Evolutionary conservation across 2,329 filamentous ascomycete genomes (phyloP).

Genomic region (Macrophomina pseudophaseolina): DNA sequence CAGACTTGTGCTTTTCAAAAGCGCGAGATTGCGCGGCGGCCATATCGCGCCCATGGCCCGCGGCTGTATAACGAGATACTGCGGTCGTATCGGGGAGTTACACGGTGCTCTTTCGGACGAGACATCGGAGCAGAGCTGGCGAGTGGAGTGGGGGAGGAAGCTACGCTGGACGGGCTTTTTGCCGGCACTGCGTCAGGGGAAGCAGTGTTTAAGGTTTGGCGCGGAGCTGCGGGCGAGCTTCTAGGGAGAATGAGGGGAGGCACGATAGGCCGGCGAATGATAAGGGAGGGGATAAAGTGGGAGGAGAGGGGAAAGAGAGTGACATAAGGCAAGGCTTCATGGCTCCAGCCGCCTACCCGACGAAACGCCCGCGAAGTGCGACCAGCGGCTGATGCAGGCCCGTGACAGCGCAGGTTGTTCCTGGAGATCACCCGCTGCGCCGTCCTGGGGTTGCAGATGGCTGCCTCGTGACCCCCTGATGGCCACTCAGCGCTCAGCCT

Average conservation of each 20-base stretch:
- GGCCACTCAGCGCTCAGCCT: not conserved
- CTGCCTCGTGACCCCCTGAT: not conserved
- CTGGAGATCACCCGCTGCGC: conserved; percentile 20
- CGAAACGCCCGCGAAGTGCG: not conserved
- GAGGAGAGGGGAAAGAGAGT: too few species aligned
- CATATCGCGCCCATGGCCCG: not conserved
- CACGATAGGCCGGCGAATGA: too few species aligned
- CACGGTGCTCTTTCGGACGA: not conserved
- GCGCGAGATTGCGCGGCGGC: not conserved
- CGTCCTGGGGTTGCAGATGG: not conserved
- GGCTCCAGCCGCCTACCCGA: not conserved
- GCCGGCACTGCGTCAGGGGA: not conserved
- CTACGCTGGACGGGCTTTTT: not conserved
- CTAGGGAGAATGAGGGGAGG: too few species aligned
- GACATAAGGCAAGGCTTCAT: not conserved
- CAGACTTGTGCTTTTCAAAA: not conserved
- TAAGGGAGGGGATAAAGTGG: too few species aligned
- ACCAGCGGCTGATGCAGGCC: not conserved
- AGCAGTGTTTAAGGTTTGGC: too few species aligned
- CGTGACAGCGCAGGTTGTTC: conserved; percentile 1
- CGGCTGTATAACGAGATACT: not conserved
- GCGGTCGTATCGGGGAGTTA: not conserved
- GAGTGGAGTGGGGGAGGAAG: not conserved
- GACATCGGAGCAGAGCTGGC: not conserved
- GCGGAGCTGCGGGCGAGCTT: too few species aligned